Evolutionary conservation across 345 rosid species (phyloP).

Genomic region (Eucalyptus decipiens): DNA sequence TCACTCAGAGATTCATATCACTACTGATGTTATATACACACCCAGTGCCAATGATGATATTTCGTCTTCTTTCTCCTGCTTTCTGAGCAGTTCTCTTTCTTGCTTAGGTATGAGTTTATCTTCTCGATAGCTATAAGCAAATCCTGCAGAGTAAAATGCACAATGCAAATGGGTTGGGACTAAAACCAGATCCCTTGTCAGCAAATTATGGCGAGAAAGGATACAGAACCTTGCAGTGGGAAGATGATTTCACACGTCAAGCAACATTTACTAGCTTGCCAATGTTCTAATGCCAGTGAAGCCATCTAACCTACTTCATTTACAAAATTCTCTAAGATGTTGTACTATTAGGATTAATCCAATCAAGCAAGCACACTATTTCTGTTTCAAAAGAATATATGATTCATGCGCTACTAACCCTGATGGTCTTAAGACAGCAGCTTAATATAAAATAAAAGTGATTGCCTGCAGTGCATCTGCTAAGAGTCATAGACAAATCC

Average conservation of each 20-base stretch:
- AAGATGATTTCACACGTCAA: neutral
- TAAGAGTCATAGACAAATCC: neutral
- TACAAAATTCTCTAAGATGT: too few species aligned
- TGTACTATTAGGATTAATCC: too few species aligned
- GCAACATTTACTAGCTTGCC: neutral
- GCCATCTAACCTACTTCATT: too few species aligned
- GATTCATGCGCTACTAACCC: neutral
- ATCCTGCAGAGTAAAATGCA: conserved; percentile 35
- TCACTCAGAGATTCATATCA: neutral
- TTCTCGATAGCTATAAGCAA: conserved; percentile 56
- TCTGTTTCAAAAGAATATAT: neutral
- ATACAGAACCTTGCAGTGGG: neutral
- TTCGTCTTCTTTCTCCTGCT: conserved; percentile 44
- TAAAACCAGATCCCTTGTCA: neutral
- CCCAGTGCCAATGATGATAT: conserved; percentile 56
- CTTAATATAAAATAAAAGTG: neutral
- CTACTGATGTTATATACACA: conserved; percentile 1
- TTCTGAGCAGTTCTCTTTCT: conserved; percentile 28
- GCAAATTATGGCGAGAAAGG: neutral
- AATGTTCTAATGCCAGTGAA: neutral
- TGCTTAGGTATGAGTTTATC: conserved; percentile 40
- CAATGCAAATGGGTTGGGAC: neutral
- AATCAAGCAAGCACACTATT: too few species aligned
- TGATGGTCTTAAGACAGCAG: too few species aligned
- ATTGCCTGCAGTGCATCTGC: neutral